Percentiles rank a stretch among this genome's conserved stretches.
phyloP scores from a whole-genome alignment of 2,329 filamentous ascomycete species.

The Samsoniella hepiali region DNA sequence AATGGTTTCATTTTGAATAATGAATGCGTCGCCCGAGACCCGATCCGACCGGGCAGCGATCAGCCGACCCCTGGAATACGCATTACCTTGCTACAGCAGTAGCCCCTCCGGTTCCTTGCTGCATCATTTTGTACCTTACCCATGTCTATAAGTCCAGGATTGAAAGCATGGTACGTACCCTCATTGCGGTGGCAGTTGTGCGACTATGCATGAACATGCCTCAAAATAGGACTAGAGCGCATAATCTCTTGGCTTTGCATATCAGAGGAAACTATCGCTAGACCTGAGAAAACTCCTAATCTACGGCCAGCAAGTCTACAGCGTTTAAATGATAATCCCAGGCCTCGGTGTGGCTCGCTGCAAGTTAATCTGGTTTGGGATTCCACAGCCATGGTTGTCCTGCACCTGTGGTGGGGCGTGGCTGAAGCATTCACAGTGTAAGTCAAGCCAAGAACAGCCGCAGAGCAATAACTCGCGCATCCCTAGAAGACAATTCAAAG shows the following conservation, averaged over 20 bases:
- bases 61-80: not conserved
- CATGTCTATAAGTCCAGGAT: not conserved
- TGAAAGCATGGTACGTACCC: too few species aligned
- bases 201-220: not conserved
- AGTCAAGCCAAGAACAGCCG: not conserved
- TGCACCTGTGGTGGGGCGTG: constrained; percentile 6
- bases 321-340: too few species aligned
- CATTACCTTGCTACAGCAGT: not conserved
- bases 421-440: not conserved
- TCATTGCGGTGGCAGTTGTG: too few species aligned
- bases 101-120: constrained; percentile 5
- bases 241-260: too few species aligned
- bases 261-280: too few species aligned
- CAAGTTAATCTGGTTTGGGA: not conserved
- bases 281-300: too few species aligned
- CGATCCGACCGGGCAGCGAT: not conserved
- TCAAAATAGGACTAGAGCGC: not conserved
- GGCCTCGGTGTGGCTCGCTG: not conserved
- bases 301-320: too few species aligned
- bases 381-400: not conserved
- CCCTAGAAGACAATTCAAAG: too few species aligned
- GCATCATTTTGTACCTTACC: not conserved
- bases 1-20: not conserved
- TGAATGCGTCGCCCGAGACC: not conserved
- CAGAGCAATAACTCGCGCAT: too few species aligned